Evolutionary conservation across 2,329 filamentous ascomycete species (phyloP), one percentile per base, ranked within the genome.

Genomic region (Lachnellula occidentalis): DNA sequence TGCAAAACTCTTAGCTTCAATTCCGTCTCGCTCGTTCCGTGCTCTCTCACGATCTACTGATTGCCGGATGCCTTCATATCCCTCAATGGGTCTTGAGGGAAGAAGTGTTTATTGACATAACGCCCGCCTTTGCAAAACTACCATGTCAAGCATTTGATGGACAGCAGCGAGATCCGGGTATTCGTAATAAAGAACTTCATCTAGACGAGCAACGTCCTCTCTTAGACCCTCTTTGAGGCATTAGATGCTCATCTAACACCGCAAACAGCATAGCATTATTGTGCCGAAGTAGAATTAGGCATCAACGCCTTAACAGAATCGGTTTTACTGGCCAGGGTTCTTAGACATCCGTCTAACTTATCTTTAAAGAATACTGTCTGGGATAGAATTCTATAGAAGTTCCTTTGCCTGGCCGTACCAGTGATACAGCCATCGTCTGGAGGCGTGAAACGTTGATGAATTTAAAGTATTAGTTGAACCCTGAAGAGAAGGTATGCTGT

Each of bases 181-280:
- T 9, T n/a, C 21, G 8, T 17, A 21, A 27, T 48, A 51, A 2
- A 57, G 43, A 37, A 51, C 15, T 19, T 51, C 42, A 34, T 53
- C 53, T 11, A 58, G n/a, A 9, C 56, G 19, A 7, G 39, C 45
- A 9, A 34, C 14, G 1, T 58, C 50, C n/a, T 45, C 34, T n/a
- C 45, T 45, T 11, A 17, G 24, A 8, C 36, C 43, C 2, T 47
- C 12, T 48, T 43, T 34, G 9, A n/a, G 11, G 24, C 31, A 47
- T 21, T 3, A 58, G 34, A 45, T 53, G 50, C 3, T 58, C 41
- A 4, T 58, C 43, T 9, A 58, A 22, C n/a, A 51, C 50, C 14
- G 31, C 46, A 45, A 17, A 42, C 7, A 53, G 12, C 14, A 22
- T 19, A 7, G 45, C 7, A n/a, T 36, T 4, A 14, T n/a, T 22